Conservation (phyloP, 768 basidiomycete species). For the Agaricus blazei region DNA sequence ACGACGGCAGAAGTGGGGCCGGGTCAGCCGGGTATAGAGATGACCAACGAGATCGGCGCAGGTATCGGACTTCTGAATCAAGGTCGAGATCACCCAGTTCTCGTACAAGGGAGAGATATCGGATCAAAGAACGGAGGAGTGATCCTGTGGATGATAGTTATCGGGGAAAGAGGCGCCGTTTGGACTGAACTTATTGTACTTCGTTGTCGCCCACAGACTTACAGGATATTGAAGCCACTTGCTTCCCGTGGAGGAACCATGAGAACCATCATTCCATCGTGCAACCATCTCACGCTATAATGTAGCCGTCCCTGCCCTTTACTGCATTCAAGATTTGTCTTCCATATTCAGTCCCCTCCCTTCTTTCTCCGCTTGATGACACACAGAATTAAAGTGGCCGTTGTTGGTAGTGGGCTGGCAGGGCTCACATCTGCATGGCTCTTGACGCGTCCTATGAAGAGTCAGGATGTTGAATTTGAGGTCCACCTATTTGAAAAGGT, state of each 20-base stretch:
- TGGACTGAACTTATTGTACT: conserved; percentile 34
- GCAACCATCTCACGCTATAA: too few relatives aligned
- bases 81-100: conserved; percentile 25
- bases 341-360: not conserved
- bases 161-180: conserved; percentile 51
- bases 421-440: conserved; percentile 67
- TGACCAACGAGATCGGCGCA: conserved; percentile 19
- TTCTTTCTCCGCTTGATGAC: conserved; percentile 18
- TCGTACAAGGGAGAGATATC: conserved; percentile 15
- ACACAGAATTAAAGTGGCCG: conserved; percentile 53
- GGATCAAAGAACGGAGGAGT: conserved; percentile 25
- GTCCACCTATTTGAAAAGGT: conserved; percentile 78
- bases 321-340: not conserved
- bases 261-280: too few relatives aligned
- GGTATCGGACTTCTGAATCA: conserved; percentile 20
- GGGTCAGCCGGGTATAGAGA: conserved; percentile 16
- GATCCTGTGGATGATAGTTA: conserved; percentile 19
- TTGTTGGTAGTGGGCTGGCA: conserved; percentile 70
- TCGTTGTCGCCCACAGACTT: not conserved
- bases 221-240: too few relatives aligned
- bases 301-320: not conserved
- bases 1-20: conserved; percentile 13
- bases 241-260: too few relatives aligned
- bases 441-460: conserved; percentile 30
- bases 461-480: conserved; percentile 45